Percentiles rank a stretch among this genome's conserved stretches.
Evolutionary conservation across 2,329 filamentous ascomycete species (phyloP).

Genomic region (Aspergillus sp.): DNA sequence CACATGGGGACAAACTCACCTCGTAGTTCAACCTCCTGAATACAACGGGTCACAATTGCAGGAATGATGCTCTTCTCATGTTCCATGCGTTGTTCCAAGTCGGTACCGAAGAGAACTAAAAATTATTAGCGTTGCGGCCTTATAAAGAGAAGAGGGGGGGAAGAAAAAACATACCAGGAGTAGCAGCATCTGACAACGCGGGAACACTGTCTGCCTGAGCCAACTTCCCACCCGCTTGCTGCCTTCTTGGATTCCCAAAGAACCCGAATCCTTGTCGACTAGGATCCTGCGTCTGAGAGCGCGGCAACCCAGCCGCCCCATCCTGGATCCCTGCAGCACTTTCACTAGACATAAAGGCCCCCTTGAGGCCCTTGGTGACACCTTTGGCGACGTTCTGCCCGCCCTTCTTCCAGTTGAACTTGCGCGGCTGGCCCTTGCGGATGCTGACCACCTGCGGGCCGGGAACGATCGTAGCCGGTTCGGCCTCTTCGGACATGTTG

Average conservation of each 20-base stretch:
- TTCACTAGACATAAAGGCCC: conserved; percentile 71
- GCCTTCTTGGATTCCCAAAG: conserved; percentile 49
- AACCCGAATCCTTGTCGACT: conserved; percentile 60
- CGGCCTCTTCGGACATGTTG: conserved; percentile 56
- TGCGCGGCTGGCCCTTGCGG: conserved; percentile 85
- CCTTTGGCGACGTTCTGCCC: conserved; percentile 90
- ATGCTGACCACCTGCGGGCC: conserved; percentile 94
- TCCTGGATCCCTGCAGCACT: conserved; percentile 34
- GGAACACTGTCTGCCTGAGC: conserved; percentile 39
- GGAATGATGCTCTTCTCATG: conserved; percentile 85
- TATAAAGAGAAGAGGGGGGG: not conserved
- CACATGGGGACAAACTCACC: conserved; percentile 41
- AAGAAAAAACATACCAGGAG: conserved; percentile 28
- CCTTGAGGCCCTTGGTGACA: conserved; percentile 87
- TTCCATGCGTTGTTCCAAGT: conserved; percentile 75
- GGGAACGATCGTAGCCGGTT: conserved; percentile 47
- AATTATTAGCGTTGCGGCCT: conserved; percentile 4
- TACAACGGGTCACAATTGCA: conserved; percentile 82
- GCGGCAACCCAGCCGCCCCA: conserved; percentile 21
- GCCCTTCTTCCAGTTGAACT: conserved; percentile 98
- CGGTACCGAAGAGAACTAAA: conserved; percentile 72
- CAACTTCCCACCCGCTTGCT: conserved; percentile 32
- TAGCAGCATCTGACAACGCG: conserved; percentile 27
- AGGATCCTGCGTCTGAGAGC: conserved; percentile 36
- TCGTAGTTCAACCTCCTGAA: conserved; percentile 89